Evolutionary conservation across 306 rosid genomes (phyloP), one percentile per base, ranked within the genome.

Genomic region (Potentilla sterilis): DNA sequence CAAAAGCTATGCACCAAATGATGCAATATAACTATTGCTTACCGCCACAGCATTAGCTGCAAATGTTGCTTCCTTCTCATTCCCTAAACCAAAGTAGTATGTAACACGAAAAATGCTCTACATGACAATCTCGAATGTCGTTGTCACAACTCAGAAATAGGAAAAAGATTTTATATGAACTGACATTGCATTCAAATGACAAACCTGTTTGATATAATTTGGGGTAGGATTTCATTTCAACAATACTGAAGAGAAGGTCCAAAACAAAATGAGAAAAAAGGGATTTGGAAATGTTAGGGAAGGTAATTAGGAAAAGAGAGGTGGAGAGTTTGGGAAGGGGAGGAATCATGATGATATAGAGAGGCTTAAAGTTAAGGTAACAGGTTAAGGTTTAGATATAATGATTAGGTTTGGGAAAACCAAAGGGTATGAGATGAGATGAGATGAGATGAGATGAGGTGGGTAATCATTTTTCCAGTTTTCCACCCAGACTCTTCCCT

Each of bases 401-500:
- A 91, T 91, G 90, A 91, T 89, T 82, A 85, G 83, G 85, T 81
- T 84, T 78, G 84, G 59, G 77, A 82, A 85, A 85, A 83, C 86
- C 83, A 77, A 83, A 74, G 57, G 84, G 79, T 35, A 15, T 38
- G 61, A 21, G 86, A 79, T 73, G 87, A 65, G 85, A 79, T 73
- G 87, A 65, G 85, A 15, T 38, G 61, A 21, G 86, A 15, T 38
- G 61, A 21, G 86, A 79, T 73, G 87, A 65, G 85, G 85, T 85
- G 92, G 83, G 89, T 82, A 84, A 92, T 92, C 66, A 89, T 92
- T 87, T 92, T 87, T 87, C 82, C 81, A 70, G 52, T 47, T 47
- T 47, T 47, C 19, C 49, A 46, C 48, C 78, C n/a, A 47, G 8
- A 19, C 82, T 70, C 77, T 15, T 81, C 18, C 84, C 82, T 67